phyloP scores from a whole-genome alignment of 1,284 basidiomycete species.

The Cryptococcus sp. region DNA sequence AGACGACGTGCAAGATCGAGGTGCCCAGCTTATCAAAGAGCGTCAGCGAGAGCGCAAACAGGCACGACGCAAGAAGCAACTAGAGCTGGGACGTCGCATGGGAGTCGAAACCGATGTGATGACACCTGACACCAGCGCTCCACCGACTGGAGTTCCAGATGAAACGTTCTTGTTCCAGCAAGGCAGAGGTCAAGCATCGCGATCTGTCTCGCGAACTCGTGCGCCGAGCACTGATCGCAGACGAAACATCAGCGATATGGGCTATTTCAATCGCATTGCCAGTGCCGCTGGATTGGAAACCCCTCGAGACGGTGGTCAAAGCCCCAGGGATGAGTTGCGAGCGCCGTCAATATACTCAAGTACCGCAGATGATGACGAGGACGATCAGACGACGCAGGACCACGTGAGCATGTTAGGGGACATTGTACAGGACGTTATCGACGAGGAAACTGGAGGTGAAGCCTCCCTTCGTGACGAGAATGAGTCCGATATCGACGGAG shows the following conservation, averaged over 20 bases:
- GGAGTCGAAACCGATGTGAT: conserved; percentile 25
- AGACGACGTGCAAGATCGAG: conserved; percentile 57
- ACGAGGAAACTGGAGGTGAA: conserved; percentile 31
- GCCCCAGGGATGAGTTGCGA: conserved; percentile 26
- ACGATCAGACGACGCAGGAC: conserved; percentile 25
- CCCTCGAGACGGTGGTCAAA: conserved; percentile 26
- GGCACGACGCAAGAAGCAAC: conserved; percentile 40
- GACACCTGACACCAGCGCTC: conserved; percentile 21
- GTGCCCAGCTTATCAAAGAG: conserved; percentile 59
- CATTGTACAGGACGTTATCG: conserved; percentile 33
- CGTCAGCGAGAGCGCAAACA: conserved; percentile 58
- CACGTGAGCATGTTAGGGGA: conserved; percentile 30
- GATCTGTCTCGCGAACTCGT: conserved; percentile 30
- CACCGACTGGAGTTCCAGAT: conserved; percentile 23
- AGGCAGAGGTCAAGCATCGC: conserved; percentile 8
- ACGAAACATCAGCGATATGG: conserved; percentile 11
- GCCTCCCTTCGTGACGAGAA: conserved; percentile 27
- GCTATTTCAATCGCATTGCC: conserved; percentile 30
- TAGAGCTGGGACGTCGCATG: conserved; percentile 26
- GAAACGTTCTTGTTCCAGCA: conserved; percentile 23
- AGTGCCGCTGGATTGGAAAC: conserved; percentile 30
- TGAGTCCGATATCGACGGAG: conserved; percentile 35
- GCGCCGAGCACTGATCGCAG: conserved; percentile 17
- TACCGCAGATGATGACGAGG: conserved; percentile 35
- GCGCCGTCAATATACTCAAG: conserved; percentile 32